phyloP scores from a whole-genome alignment of 176 grass and related monocot genomes.

The Cenchrus fungigraminus region DNA sequence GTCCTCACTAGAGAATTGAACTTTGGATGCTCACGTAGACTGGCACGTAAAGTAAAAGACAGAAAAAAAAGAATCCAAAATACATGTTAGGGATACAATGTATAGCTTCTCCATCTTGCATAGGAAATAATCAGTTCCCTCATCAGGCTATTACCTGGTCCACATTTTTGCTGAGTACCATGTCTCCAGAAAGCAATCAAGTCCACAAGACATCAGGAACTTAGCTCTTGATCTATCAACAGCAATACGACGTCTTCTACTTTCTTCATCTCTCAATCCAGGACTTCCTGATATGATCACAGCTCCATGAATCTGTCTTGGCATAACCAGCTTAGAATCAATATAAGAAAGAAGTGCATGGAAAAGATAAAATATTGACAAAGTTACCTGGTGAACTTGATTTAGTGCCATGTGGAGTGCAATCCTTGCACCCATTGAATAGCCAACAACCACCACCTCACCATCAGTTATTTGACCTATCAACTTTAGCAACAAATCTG shows the following conservation, averaged over 20 bases:
- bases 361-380: slow-evolving; percentile 16
- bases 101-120: slow-evolving; percentile 3
- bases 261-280: slow-evolving; percentile 71
- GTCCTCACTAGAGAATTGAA: slow-evolving; percentile 60
- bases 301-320: slow-evolving; percentile 74
- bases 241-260: slow-evolving; percentile 56
- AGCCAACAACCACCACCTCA: slow-evolving; percentile 74
- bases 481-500: slow-evolving; percentile 71
- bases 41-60: slow-evolving; percentile 34
- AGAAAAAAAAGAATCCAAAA: slow-evolving; percentile 1
- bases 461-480: slow-evolving; percentile 66
- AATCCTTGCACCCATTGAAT: slow-evolving; percentile 98
- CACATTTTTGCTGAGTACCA: slow-evolving; percentile 89
- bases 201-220: slow-evolving; percentile 66
- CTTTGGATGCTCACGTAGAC: slow-evolving; percentile 77
- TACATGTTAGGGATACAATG: slow-evolving; percentile 7
- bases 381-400: slow-evolving; percentile 73
- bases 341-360: slow-evolving; percentile 15
- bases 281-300: slow-evolving; percentile 92
- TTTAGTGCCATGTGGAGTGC: slow-evolving; percentile 85
- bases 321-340: slow-evolving; percentile 40
- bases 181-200: slow-evolving; percentile 72
- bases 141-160: slow-evolving; percentile 61
- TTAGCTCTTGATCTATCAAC: slow-evolving; percentile 81
- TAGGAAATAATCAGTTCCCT: slow-evolving; percentile 4